phyloP scores from a whole-genome alignment of 2,329 filamentous ascomycete species.

The Pseudogymnoascus sp. region DNA sequence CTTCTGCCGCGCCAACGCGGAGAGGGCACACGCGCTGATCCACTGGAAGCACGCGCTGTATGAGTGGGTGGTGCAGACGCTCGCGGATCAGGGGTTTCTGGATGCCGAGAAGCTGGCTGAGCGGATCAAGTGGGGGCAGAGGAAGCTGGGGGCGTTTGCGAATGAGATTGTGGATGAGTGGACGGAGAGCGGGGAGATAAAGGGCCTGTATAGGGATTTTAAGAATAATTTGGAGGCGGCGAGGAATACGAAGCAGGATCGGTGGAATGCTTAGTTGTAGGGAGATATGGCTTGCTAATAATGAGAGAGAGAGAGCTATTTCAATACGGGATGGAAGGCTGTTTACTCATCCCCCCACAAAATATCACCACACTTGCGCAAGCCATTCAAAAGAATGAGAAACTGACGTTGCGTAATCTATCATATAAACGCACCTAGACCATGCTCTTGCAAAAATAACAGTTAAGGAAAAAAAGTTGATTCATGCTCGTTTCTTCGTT shows the following conservation, averaged over 20 bases:
- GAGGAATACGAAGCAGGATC: constrained; percentile 35
- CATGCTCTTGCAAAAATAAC: not conserved
- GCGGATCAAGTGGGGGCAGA: constrained; percentile 52
- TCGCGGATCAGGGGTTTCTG: constrained; percentile 51
- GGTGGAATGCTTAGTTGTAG: constrained; percentile 1
- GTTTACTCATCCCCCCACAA: not conserved
- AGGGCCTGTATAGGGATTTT: constrained; percentile 56
- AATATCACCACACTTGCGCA: not conserved
- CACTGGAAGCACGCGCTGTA: constrained; percentile 74
- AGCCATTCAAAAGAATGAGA: not conserved
- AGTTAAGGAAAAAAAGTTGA: not conserved
- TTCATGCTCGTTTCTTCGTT: constrained; percentile 6
- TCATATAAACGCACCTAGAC: not conserved
- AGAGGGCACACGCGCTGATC: constrained; percentile 60
- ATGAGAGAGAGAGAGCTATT: not conserved
- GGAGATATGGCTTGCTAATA: not conserved
- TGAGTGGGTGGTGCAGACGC: constrained; percentile 57
- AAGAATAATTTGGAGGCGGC: constrained; percentile 53
- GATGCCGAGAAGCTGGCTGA: constrained; percentile 48
- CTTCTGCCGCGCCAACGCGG: constrained; percentile 55
- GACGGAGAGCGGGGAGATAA: constrained; percentile 50
- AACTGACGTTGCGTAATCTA: constrained; percentile 1
- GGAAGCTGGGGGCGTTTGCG: constrained; percentile 51
- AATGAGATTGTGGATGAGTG: constrained; percentile 57
- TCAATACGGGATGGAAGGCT: not conserved